These are phyloP conservation scores for Eucalyptus tenuipes DNA, from an alignment of 345 rosid genomes.

Conservation along the genomic window DNA sequence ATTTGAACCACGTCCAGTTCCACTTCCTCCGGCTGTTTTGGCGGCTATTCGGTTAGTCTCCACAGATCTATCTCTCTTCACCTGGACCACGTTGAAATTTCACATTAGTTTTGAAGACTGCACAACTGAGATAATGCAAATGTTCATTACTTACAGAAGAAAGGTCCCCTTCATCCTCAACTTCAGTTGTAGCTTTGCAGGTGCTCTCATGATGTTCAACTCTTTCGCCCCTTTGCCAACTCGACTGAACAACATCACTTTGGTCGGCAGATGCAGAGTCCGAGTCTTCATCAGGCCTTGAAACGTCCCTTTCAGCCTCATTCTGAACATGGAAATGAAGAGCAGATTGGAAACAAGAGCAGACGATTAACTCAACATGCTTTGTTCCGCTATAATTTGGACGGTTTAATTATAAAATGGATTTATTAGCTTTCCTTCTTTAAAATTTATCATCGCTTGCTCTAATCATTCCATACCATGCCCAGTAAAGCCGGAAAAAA, in stretches of 20 bases:
- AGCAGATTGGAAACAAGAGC: too few relatives aligned
- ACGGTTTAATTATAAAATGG: too few relatives aligned
- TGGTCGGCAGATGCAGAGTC: background rate
- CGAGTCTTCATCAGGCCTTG: background rate
- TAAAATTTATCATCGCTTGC: too few relatives aligned
- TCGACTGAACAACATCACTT: background rate
- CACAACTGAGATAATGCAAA: background rate
- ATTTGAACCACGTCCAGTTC: fast-evolving
- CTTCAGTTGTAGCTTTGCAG: background rate
- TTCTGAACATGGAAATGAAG: background rate
- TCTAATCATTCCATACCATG: too few relatives aligned
- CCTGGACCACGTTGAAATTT: background rate
- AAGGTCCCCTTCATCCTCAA: background rate
- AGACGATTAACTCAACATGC: too few relatives aligned
- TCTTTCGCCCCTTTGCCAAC: background rate
- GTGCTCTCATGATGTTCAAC: background rate
- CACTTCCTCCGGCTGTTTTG: too few relatives aligned
- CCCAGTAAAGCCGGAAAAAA: too few relatives aligned
- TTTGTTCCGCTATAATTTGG: too few relatives aligned
- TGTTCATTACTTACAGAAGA: background rate
- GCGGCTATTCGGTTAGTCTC: fast-evolving
- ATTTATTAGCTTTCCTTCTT: too few relatives aligned
- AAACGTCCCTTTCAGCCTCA: background rate
- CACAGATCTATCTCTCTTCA: background rate
- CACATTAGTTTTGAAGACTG: background rate